Evolutionary conservation across 2,329 filamentous ascomycete species (phyloP).

Genomic region (Fusarium euwallaceae): DNA sequence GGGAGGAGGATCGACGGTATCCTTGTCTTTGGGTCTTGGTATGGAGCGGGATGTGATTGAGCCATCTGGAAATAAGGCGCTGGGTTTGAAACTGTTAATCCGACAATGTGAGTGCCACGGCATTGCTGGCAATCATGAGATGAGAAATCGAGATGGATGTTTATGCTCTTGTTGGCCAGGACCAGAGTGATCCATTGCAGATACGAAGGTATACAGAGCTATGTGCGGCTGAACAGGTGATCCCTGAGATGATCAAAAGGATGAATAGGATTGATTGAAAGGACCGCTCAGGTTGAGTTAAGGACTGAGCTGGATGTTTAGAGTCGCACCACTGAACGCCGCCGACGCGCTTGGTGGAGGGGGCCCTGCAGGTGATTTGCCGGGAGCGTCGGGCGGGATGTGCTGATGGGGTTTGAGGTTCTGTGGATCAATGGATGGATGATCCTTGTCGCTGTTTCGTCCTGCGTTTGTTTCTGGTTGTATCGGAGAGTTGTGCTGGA

Average conservation of each 20-base stretch:
- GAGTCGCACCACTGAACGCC: slow-evolving; percentile 37
- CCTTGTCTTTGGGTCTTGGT: slow-evolving; percentile 28
- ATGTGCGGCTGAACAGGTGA: slow-evolving; percentile 29
- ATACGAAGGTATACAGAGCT: background rate
- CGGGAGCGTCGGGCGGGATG: slow-evolving; percentile 2
- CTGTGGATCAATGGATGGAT: slow-evolving; percentile 6
- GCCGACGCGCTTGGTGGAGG: slow-evolving; percentile 14
- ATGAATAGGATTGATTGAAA: slow-evolving; percentile 21
- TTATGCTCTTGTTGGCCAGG: background rate
- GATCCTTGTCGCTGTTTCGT: slow-evolving; percentile 14
- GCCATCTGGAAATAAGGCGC: background rate
- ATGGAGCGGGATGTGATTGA: background rate
- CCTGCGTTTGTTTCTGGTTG: slow-evolving; percentile 1
- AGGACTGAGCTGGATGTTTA: slow-evolving; percentile 7
- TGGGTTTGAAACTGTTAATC: background rate
- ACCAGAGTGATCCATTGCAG: background rate
- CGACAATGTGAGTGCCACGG: background rate
- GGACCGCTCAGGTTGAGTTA: background rate
- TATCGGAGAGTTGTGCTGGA: background rate
- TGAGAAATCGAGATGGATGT: background rate
- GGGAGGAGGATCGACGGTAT: slow-evolving; percentile 34
- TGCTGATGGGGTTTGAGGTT: background rate
- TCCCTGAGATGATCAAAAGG: slow-evolving; percentile 23
- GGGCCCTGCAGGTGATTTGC: slow-evolving; percentile 1
- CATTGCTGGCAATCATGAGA: background rate